Conservation (phyloP, 305 asterid species). For the Euphrasia arctica region DNA sequence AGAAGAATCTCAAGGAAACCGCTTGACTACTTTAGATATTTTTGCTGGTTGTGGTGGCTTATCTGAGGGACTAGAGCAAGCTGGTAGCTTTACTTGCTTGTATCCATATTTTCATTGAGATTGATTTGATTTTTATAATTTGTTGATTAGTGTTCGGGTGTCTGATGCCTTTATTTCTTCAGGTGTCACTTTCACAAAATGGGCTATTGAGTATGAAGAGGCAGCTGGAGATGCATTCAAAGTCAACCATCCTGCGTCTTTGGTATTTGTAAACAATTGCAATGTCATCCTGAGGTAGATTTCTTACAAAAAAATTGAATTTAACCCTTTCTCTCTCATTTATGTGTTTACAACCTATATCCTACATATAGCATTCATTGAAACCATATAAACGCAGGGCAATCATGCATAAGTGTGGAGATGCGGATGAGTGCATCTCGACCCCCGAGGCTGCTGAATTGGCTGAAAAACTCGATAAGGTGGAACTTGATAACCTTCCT, state of each 20-base stretch:
- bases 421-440: constrained; percentile 62
- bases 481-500: constrained; percentile 52
- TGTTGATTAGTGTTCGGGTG: constrained; percentile 17
- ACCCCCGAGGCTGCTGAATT: constrained; percentile 65
- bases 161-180: constrained; percentile 30
- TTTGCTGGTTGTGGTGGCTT: constrained; percentile 98
- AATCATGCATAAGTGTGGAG: constrained; percentile 67
- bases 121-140: constrained; percentile 17
- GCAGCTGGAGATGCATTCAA: constrained; percentile 93
- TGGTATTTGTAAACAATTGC: constrained; percentile 78
- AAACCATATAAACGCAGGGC: constrained; percentile 46
- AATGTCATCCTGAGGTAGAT: constrained; percentile 82
- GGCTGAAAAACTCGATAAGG: constrained; percentile 40
- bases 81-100: constrained; percentile 51
- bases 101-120: constrained; percentile 12
- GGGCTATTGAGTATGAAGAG: constrained; percentile 98
- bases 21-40: constrained; percentile 71
- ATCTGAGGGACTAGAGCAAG: constrained; percentile 75
- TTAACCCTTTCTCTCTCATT: neutral
- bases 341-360: too few species aligned
- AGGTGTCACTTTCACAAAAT: constrained; percentile 72
- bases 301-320: constrained; percentile 18
- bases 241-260: constrained; percentile 82
- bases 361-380: constrained; percentile 16
- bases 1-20: constrained; percentile 34